Evolutionary conservation across 139 green algal species (phyloP).

Genomic region (Asterochloris sp.): DNA sequence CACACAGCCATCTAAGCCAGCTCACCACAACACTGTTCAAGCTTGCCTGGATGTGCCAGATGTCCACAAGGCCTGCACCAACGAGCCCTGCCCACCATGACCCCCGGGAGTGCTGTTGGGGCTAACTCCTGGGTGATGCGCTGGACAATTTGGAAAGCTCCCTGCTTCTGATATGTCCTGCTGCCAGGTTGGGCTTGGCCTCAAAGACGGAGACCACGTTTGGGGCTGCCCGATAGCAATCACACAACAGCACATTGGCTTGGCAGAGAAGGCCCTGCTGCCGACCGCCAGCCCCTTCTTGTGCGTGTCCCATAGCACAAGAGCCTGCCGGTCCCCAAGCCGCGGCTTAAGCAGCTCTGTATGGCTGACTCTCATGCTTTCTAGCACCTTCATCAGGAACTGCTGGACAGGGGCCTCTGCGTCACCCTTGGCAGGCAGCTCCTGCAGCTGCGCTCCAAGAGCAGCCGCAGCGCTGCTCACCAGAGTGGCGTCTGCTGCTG

Average conservation of each 20-base stretch:
- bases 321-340: not conserved
- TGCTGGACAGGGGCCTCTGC: no score
- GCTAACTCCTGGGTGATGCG: not conserved
- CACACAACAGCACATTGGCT: constrained; percentile 3
- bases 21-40: not conserved
- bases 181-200: not conserved
- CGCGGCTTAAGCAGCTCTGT: no score
- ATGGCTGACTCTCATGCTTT: no score
- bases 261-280: not conserved
- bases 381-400: no score
- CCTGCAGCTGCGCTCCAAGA: no score
- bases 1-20: not conserved
- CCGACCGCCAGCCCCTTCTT: not conserved
- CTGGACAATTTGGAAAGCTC: constrained; percentile 2
- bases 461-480: no score
- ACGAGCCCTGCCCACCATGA: not conserved
- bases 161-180: not conserved
- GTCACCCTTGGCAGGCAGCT: no score
- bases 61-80: not conserved
- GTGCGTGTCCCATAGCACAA: constrained; percentile 8
- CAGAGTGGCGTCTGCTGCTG: no score
- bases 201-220: constrained; percentile 5
- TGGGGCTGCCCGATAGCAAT: not conserved
- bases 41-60: not conserved
- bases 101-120: not conserved